phyloP scores from a whole-genome alignment of 108 stramenopile species.

The Schizochytrium sp. region DNA sequence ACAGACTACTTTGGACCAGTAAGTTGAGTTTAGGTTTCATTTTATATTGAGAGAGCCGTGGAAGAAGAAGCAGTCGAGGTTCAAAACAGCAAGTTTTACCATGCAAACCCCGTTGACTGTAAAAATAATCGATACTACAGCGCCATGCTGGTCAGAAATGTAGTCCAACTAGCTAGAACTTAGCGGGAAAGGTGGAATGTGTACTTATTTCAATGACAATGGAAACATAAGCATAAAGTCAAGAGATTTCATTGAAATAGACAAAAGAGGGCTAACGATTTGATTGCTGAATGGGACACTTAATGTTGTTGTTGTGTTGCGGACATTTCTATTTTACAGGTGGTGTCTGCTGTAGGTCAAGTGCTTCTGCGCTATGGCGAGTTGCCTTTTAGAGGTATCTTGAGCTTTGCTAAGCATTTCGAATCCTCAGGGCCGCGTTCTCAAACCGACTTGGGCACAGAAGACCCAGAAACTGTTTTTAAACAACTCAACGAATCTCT shows the following conservation, averaged over 20 bases:
- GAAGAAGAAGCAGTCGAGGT: too few relatives aligned
- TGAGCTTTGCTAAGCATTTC: background rate
- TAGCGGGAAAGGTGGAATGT: too few relatives aligned
- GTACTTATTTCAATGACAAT: too few relatives aligned
- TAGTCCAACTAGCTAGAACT: too few relatives aligned
- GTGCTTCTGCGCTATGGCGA: background rate
- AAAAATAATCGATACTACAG: too few relatives aligned
- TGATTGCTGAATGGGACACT: background rate
- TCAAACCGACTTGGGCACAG: background rate
- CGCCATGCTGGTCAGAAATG: too few relatives aligned
- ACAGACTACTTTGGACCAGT: constrained; percentile 33
- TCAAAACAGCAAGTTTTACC: too few relatives aligned
- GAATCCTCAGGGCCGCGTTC: background rate
- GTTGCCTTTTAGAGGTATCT: background rate
- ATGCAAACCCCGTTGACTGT: too few relatives aligned
- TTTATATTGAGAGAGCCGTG: too few relatives aligned
- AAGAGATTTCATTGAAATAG: background rate
- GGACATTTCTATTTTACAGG: background rate
- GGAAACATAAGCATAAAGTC: too few relatives aligned
- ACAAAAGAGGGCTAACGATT: background rate
- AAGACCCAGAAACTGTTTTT: background rate
- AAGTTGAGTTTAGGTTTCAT: background rate
- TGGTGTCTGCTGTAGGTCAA: background rate
- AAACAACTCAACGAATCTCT: constrained; percentile 19
- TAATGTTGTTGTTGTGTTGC: background rate